Evolutionary conservation across 306 rosid species (phyloP), one percentile per base, ranked within the genome.

Genomic region (Chamaecrista fasciculata): DNA sequence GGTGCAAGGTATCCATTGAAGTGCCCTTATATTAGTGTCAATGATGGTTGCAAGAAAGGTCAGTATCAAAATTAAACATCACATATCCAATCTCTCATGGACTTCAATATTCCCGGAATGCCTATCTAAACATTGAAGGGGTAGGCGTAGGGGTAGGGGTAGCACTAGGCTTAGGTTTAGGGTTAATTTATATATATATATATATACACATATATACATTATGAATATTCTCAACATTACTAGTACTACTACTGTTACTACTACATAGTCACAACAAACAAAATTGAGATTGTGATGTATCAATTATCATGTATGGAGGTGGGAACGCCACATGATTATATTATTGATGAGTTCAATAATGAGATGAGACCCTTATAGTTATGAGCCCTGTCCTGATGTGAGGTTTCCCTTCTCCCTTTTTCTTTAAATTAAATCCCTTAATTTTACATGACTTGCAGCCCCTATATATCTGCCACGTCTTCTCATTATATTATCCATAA

Each of bases 281-380:
- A 72, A 76, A 75, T 46, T 57, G 43, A 9, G 61, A 81, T 76
- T 81, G 82, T 52, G 61, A 81, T 78, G 56, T 9, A 57, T 28
- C 79, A 69, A 29, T 12, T 18, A 19, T 0, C 5, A 36, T 37
- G 1, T 33, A 33, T 33, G 36, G 36, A n/a, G 36, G 1, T 11
- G 39, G 69, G 70, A 61, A 60, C 61, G 70, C 64, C 63, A 37
- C 14, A 11, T 66, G 48, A 57, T 68, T 58, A 16, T 4, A 16
- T 8, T 12, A n/a, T n/a, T n/a, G n/a, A n/a, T n/a, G 60, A 33
- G 23, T 66, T 67, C 79, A 75, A 64, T 52, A 31, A 71, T 70
- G 60, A 47, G 11, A 47, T 16, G 24, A 61, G 49, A 36, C 61
- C n/a, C 53, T 15, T 44, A 62, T 43, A 68, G 16, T 43, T 43